Conservation (phyloP, 352 stramenopile genomes). For the Phytophthora macrochlamydospora region DNA sequence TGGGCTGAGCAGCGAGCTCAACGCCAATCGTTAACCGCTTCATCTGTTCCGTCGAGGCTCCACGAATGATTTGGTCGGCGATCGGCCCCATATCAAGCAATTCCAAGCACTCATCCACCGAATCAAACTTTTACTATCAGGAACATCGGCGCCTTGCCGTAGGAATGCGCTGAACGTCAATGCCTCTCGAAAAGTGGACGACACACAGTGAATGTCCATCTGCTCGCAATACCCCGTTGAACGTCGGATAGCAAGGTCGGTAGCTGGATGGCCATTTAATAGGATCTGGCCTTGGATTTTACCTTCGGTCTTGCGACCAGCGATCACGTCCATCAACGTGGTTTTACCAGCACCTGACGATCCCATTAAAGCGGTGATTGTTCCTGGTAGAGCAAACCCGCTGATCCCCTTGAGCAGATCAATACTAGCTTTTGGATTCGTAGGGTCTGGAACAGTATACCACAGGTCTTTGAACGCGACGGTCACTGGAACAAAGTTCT, state of each 20-base stretch:
- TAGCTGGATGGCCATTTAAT: conserved; percentile 87
- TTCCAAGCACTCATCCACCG: conserved; percentile 45
- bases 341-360: conserved; percentile 27
- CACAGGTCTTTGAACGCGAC: conserved; percentile 53
- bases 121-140: conserved; percentile 41
- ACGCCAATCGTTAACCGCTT: conserved; percentile 66
- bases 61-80: conserved; percentile 49
- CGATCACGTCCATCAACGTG: conserved; percentile 30
- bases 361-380: conserved; percentile 32
- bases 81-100: conserved; percentile 44
- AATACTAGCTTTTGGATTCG: conserved; percentile 34
- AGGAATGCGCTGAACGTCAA: conserved; percentile 88
- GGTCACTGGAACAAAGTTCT: conserved; percentile 41
- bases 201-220: conserved; percentile 14
- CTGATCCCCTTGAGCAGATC: conserved; percentile 58
- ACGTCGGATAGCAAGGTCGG: conserved; percentile 42
- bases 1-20: conserved; percentile 85
- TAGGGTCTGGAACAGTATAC: conserved; percentile 46
- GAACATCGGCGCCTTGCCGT: conserved; percentile 36
- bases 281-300: conserved; percentile 79
- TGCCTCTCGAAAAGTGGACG: conserved; percentile 42
- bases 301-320: conserved; percentile 88
- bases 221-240: conserved; percentile 25
- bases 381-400: conserved; percentile 20
- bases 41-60: conserved; percentile 53